Evolutionary conservation across 345 rosid genomes (phyloP).

Genomic region (Citrus trifoliata): DNA sequence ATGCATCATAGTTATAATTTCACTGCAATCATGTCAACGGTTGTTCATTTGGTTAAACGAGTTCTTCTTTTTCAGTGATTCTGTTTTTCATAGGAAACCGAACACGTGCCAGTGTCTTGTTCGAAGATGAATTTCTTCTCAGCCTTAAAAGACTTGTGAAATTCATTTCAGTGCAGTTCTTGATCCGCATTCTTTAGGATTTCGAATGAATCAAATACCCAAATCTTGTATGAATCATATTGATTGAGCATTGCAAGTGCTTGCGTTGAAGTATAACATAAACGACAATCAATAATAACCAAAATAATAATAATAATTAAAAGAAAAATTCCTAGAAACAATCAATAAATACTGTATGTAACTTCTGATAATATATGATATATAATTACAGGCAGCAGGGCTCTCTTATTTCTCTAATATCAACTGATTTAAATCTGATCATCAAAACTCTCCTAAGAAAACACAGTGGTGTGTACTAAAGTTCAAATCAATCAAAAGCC

Average conservation of each 20-base stretch:
- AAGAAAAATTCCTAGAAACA: conserved; percentile 4
- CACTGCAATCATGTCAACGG: too few species aligned
- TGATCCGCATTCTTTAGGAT: too few species aligned
- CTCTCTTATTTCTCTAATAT: conserved; percentile 3
- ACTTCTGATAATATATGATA: background rate
- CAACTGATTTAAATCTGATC: background rate
- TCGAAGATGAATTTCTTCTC: too few species aligned
- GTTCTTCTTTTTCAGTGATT: too few species aligned
- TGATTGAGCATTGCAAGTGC: background rate
- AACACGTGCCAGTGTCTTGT: too few species aligned
- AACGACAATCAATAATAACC: background rate
- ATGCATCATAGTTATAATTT: background rate
- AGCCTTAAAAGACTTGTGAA: too few species aligned
- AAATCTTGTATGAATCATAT: background rate
- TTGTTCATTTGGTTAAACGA: too few species aligned
- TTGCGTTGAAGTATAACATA: background rate
- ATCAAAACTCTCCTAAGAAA: conserved; percentile 4
- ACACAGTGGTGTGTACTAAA: too few species aligned
- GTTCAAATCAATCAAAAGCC: conserved; percentile 13
- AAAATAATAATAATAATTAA: too few species aligned
- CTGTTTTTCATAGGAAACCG: too few species aligned
- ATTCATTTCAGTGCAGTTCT: too few species aligned
- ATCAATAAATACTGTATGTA: background rate
- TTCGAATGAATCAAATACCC: too few species aligned
- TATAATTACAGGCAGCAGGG: conserved; percentile 9